Evolutionary conservation across 163 green algal species (phyloP).

Genomic region (Chlamydomonas reinhardtii): DNA sequence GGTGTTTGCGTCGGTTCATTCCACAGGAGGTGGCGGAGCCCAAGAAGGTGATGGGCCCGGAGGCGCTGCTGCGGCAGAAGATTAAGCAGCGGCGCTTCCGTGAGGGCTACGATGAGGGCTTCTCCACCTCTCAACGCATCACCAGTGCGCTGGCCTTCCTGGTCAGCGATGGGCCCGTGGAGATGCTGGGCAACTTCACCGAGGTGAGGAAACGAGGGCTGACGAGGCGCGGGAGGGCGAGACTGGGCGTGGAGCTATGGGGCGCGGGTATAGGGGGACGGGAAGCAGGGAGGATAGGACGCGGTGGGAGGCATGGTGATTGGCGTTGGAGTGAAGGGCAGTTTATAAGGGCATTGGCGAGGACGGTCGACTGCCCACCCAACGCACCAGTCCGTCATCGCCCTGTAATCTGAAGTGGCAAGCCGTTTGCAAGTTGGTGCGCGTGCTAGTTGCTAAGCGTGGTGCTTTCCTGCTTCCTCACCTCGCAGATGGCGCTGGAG

Average conservation of each 20-base stretch:
- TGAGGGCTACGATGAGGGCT: constrained; percentile 95
- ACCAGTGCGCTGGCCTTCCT: constrained; percentile 82
- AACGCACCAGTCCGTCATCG: no score
- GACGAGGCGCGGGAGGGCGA: no score
- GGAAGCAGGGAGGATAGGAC: not conserved
- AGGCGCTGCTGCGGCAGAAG: constrained; percentile 85
- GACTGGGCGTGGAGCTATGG: not conserved
- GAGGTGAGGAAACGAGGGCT: constrained; percentile 36
- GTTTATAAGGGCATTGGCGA: no score
- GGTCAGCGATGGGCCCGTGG: constrained; percentile 72
- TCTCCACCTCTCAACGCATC: constrained; percentile 77
- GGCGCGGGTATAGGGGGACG: not conserved
- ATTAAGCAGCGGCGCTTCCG: constrained; percentile 91
- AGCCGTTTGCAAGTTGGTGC: no score
- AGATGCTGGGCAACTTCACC: constrained; percentile 81
- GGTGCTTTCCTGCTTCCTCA: no score
- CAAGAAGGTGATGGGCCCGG: constrained; percentile 78
- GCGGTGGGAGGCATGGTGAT: no score
- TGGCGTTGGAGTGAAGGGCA: no score
- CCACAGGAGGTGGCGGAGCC: constrained; percentile 78
- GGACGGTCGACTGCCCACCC: no score
- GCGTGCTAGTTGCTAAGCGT: no score
- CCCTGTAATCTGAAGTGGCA: no score
- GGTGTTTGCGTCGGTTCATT: no score
- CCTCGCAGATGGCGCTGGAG: constrained; percentile 42